phyloP scores from a whole-genome alignment of 257 asterid genomes.

The Solanum dulcamara region DNA sequence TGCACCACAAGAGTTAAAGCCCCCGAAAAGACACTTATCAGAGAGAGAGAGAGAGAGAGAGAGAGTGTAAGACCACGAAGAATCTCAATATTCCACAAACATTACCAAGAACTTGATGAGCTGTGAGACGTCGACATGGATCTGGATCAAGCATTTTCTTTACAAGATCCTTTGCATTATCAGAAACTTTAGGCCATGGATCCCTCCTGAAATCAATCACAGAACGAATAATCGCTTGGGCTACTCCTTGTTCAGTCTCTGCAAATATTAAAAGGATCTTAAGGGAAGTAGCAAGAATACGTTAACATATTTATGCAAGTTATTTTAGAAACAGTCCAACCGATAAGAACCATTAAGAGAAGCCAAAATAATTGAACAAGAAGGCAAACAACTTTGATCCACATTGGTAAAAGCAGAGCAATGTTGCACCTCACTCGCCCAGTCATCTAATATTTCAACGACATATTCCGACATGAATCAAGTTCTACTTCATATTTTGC shows the following conservation, averaged over 20 bases:
- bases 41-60: background rate
- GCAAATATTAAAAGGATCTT: constrained; percentile 1
- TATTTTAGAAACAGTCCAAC: background rate
- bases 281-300: background rate
- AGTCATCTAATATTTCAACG: background rate
- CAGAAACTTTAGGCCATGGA: constrained; percentile 79
- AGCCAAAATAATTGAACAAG: background rate
- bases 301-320: background rate
- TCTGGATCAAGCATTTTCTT: constrained; percentile 70
- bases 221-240: constrained; percentile 75
- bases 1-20: constrained; percentile 3
- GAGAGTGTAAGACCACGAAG: background rate
- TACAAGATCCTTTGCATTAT: constrained; percentile 73
- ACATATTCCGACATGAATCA: background rate
- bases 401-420: background rate
- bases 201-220: constrained; percentile 60
- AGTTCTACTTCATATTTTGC: background rate
- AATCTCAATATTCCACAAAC: background rate
- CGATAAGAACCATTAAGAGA: background rate
- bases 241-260: constrained; percentile 89
- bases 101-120: constrained; percentile 59
- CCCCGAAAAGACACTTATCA: background rate
- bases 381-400: background rate
- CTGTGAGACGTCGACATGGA: constrained; percentile 50
- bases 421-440: background rate